Percentiles rank a stretch among this genome's conserved stretches.
These are phyloP conservation scores for Mortierella sp. DNA, from an alignment of 371 early-diverging fungal species.

Conservation along the genomic window DNA sequence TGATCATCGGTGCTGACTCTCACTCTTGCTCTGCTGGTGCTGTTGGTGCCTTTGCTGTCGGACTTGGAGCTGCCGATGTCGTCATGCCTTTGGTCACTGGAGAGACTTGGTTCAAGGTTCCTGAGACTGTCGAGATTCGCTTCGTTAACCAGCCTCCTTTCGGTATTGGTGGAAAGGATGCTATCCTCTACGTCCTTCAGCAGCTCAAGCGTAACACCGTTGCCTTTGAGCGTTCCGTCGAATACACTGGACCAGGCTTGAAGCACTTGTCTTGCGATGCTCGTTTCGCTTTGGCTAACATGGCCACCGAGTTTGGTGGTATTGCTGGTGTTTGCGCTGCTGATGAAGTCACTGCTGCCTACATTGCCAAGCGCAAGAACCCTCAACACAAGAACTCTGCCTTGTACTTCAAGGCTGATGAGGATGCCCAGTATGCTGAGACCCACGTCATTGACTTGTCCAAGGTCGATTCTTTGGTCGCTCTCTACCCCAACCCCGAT, in stretches of 20 bases:
- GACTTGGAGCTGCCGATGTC: slow-evolving; percentile 86
- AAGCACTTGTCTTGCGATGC: slow-evolving; percentile 83
- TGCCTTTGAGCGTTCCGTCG: slow-evolving; percentile 84
- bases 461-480: slow-evolving; percentile 76
- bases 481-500: slow-evolving; percentile 82
- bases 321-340: slow-evolving; percentile 85
- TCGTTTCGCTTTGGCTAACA: slow-evolving; percentile 84
- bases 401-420: slow-evolving; percentile 79
- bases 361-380: slow-evolving; percentile 75
- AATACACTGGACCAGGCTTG: slow-evolving; percentile 81
- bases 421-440: slow-evolving; percentile 80
- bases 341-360: slow-evolving; percentile 79
- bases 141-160: slow-evolving; percentile 78
- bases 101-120: slow-evolving; percentile 87
- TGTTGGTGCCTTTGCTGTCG: slow-evolving; percentile 83
- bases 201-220: slow-evolving; percentile 86
- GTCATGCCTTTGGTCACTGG: slow-evolving; percentile 87
- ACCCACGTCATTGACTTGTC: slow-evolving; percentile 77
- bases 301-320: slow-evolving; percentile 88
- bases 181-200: slow-evolving; percentile 81
- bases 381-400: slow-evolving; percentile 76
- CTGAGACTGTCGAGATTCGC: slow-evolving; percentile 80
- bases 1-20: slow-evolving; percentile 86
- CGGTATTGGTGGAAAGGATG: slow-evolving; percentile 86
- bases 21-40: slow-evolving; percentile 86